Evolutionary conservation across 2,329 filamentous ascomycete species (phyloP).

Genomic region (Calonectria hongkongensis): DNA sequence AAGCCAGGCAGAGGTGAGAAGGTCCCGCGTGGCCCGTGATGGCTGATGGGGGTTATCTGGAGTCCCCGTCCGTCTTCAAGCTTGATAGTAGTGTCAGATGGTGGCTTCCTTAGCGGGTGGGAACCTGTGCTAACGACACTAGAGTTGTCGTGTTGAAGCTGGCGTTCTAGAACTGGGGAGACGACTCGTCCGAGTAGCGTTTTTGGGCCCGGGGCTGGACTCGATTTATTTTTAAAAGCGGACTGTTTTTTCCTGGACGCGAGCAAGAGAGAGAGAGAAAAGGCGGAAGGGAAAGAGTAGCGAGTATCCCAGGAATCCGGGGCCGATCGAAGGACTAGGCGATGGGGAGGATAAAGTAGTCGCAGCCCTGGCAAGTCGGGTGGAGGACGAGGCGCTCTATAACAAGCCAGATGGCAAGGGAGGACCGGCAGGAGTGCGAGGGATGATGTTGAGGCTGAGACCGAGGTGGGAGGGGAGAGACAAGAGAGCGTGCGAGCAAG

Average conservation of each 20-base stretch:
- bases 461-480: conserved; percentile 36
- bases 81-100: conserved; percentile 32
- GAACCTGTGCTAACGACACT: conserved; percentile 14
- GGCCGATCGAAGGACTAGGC: conserved; percentile 35
- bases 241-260: conserved; percentile 20
- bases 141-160: conserved; percentile 27
- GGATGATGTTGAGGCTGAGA: conserved; percentile 27
- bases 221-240: conserved; percentile 28
- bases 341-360: conserved; percentile 25
- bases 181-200: conserved; percentile 25
- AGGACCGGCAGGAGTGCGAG: conserved; percentile 14
- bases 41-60: conserved; percentile 22
- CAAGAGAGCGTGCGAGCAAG: not conserved
- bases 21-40: conserved; percentile 24
- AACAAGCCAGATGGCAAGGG: conserved; percentile 30
- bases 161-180: conserved; percentile 35
- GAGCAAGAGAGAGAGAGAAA: not conserved
- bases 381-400: conserved; percentile 30
- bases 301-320: conserved; percentile 42
- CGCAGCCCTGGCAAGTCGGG: conserved; percentile 6
- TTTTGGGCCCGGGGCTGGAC: conserved; percentile 29
- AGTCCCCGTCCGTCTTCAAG: conserved; percentile 7
- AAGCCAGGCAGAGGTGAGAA: conserved; percentile 11
- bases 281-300: not conserved
- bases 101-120: conserved; percentile 34